Conservation (phyloP, 78 protist genomes). For the Ministeria vibrans region DNA sequence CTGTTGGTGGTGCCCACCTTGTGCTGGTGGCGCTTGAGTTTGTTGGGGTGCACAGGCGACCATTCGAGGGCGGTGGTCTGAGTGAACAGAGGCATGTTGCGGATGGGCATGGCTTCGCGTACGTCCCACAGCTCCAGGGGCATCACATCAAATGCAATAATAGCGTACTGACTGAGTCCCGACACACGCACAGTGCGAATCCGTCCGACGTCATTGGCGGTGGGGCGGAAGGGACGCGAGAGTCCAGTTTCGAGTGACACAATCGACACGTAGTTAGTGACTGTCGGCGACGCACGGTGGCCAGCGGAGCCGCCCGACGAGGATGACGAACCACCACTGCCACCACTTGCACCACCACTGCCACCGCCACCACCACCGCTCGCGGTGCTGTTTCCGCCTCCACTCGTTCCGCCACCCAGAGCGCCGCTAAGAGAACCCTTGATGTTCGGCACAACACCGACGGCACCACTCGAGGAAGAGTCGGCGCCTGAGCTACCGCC, state of each 20-base stretch:
- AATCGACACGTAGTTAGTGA: no score
- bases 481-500: background rate
- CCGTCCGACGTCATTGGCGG: background rate
- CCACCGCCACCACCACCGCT: no score
- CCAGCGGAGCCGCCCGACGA: no score
- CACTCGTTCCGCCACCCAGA: background rate
- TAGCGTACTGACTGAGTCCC: background rate
- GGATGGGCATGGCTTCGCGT: background rate
- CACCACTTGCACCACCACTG: no score
- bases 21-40: background rate
- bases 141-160: background rate
- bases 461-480: background rate
- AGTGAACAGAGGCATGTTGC: background rate
- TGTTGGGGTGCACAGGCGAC: background rate
- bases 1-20: no score
- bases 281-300: no score
- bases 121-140: conserved; percentile 6
- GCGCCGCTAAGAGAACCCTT: background rate
- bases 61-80: background rate
- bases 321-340: no score
- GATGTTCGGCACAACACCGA: background rate
- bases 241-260: no score
- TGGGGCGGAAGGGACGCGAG: no score
- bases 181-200: background rate
- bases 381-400: background rate